Conservation (phyloP, 2,329 filamentous ascomycete genomes). For the Bipolaris gigantea region DNA sequence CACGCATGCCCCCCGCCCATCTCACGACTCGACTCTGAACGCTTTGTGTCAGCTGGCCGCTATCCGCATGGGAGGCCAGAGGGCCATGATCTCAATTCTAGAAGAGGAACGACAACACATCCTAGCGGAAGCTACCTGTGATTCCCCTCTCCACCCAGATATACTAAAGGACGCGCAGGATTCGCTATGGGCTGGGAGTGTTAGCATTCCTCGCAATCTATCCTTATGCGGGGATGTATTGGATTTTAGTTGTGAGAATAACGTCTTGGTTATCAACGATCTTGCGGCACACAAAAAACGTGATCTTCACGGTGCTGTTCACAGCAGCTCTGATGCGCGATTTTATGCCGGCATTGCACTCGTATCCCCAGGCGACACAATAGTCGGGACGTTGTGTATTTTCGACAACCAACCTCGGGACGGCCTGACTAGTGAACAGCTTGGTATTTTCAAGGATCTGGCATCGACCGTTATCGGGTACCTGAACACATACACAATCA, state of each 20-base stretch:
- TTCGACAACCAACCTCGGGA: constrained; percentile 26
- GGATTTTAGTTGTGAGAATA: background rate
- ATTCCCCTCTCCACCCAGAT: constrained; percentile 25
- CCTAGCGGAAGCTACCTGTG: constrained; percentile 44
- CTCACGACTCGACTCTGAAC: constrained; percentile 35
- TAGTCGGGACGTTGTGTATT: constrained; percentile 31
- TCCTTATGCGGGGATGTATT: constrained; percentile 31
- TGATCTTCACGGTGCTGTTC: background rate
- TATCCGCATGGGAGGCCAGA: constrained; percentile 36
- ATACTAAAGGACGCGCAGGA: constrained; percentile 9
- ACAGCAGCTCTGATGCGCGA: constrained; percentile 5
- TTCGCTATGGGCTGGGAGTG: constrained; percentile 35
- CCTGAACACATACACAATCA: constrained; percentile 31
- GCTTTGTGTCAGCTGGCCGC: constrained; percentile 43
- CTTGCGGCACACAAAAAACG: background rate
- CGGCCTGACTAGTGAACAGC: constrained; percentile 18
- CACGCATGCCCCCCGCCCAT: constrained; percentile 22
- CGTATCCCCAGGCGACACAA: constrained; percentile 23
- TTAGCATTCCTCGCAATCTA: constrained; percentile 32
- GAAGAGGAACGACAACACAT: constrained; percentile 41
- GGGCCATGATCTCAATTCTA: constrained; percentile 44
- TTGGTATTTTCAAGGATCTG: constrained; percentile 26
- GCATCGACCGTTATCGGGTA: constrained; percentile 31
- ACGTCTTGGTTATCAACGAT: constrained; percentile 18
- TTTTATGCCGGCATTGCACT: constrained; percentile 39